Conservation (phyloP, 2,329 filamentous ascomycete genomes). For the Apiospora arundinis region DNA sequence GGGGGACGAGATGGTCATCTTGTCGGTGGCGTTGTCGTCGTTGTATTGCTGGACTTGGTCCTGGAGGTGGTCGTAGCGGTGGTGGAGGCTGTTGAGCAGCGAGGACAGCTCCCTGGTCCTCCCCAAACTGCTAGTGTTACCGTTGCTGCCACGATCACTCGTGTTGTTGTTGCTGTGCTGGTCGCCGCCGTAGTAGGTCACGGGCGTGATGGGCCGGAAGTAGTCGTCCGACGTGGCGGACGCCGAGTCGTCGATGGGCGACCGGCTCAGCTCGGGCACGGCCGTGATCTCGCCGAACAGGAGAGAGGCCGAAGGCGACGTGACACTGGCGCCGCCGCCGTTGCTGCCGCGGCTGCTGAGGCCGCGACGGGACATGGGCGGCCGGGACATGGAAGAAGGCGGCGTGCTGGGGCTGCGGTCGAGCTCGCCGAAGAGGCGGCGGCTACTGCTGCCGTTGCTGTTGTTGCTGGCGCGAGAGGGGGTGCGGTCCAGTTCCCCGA, state of each 20-base stretch:
- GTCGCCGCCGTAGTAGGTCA: neutral
- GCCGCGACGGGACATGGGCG: neutral
- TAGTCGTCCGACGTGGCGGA: conserved; percentile 39
- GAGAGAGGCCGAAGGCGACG: conserved; percentile 26
- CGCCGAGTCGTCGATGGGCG: conserved; percentile 35
- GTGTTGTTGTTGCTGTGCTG: neutral
- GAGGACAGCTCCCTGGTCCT: conserved; percentile 23
- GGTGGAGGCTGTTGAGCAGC: conserved; percentile 11
- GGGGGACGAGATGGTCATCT: conserved; percentile 51
- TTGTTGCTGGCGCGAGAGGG: conserved; percentile 28
- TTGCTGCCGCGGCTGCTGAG: neutral
- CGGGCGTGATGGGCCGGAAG: conserved; percentile 38
- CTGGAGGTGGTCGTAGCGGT: conserved; percentile 8
- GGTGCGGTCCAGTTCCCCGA: conserved; percentile 10
- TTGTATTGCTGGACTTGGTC: conserved; percentile 35
- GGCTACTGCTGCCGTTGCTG: conserved; percentile 30
- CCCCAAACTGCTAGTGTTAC: neutral
- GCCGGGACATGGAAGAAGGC: neutral
- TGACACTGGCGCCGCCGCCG: conserved; percentile 22
- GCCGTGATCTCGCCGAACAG: conserved; percentile 40
- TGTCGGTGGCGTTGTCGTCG: neutral
- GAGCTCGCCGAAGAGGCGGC: conserved; percentile 39
- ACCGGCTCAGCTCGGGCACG: conserved; percentile 39
- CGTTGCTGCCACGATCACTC: conserved; percentile 23
- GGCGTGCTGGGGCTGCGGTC: conserved; percentile 30